Percentiles rank a stretch among this genome's conserved stretches.
These are phyloP conservation scores for Iris pallida DNA, from an alignment of 116 monocot species.

Conservation along the genomic window DNA sequence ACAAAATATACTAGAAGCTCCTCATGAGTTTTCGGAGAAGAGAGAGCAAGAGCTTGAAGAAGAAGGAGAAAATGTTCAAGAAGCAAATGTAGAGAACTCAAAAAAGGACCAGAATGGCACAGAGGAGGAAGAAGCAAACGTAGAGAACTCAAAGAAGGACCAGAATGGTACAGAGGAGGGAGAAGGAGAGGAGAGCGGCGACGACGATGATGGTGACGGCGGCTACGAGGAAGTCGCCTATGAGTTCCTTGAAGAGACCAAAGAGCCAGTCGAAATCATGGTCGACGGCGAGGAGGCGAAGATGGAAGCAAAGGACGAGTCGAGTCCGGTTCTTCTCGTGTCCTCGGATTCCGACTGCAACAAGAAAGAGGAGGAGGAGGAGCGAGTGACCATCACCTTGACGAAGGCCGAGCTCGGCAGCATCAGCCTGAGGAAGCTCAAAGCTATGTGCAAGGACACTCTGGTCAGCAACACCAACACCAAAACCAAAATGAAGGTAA, in stretches of 20 bases:
- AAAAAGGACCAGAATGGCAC: too few species aligned
- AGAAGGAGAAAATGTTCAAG: too few species aligned
- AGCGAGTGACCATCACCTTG: background rate
- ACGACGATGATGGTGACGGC: background rate
- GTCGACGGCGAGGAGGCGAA: background rate
- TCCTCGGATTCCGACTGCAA: too few species aligned
- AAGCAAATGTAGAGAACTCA: too few species aligned
- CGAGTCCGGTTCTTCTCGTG: too few species aligned
- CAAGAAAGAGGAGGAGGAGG: background rate
- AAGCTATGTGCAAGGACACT: constrained; percentile 11
- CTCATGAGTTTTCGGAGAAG: too few species aligned
- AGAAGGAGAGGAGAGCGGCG: background rate
- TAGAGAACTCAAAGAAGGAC: background rate
- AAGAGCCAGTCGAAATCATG: background rate
- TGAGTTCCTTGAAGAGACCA: background rate
- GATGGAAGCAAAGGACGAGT: background rate
- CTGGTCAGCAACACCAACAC: background rate
- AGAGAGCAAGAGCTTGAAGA: too few species aligned
- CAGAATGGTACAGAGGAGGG: background rate
- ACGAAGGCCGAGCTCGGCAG: background rate
- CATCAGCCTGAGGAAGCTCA: constrained; percentile 20
- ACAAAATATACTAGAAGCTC: too few species aligned
- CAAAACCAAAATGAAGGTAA: too few species aligned
- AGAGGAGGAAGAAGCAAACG: too few species aligned
- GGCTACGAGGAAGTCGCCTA: background rate